Percentiles rank a stretch among this genome's conserved stretches.
Evolutionary conservation across 1,139 yeast genomes (phyloP).

Genomic region (Saccharomyces hybrid): DNA sequence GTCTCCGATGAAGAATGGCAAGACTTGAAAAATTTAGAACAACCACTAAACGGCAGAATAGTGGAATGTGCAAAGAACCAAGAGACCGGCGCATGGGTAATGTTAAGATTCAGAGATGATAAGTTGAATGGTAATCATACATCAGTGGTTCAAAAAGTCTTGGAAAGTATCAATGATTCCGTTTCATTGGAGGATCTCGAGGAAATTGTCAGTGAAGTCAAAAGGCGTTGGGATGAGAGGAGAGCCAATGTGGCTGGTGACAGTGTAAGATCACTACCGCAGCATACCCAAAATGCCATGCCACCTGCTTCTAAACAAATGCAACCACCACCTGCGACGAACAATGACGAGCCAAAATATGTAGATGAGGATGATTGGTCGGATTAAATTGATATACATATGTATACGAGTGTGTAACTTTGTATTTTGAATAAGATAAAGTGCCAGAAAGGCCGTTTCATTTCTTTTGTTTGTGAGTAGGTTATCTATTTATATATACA

Average conservation of each 20-base stretch:
- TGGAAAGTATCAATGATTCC: slow-evolving; percentile 79
- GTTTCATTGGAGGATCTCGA: slow-evolving; percentile 71
- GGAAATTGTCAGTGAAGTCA: slow-evolving; percentile 40
- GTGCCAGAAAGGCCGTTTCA: background rate
- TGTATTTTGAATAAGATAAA: background rate
- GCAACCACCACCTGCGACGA: slow-evolving; percentile 6
- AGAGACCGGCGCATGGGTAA: slow-evolving; percentile 60
- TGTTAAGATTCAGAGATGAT: slow-evolving; percentile 87
- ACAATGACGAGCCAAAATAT: slow-evolving; percentile 22
- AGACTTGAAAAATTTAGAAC: slow-evolving; percentile 52
- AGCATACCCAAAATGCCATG: slow-evolving; percentile 1
- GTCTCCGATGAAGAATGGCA: slow-evolving; percentile 78
- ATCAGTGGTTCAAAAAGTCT: slow-evolving; percentile 69
- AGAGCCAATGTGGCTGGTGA: slow-evolving; percentile 14
- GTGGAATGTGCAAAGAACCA: slow-evolving; percentile 65
- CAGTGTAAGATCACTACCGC: background rate
- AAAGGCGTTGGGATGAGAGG: slow-evolving; percentile 44
- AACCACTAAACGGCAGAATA: slow-evolving; percentile 83
- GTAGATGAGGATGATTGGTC: slow-evolving; percentile 33
- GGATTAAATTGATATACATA: slow-evolving; percentile 11
- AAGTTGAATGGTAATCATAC: slow-evolving; percentile 81
- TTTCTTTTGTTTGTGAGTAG: background rate
- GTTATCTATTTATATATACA: slow-evolving; percentile 1
- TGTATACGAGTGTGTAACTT: background rate
- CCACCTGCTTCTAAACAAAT: slow-evolving; percentile 3